Conservation (phyloP, 768 basidiomycete genomes). For the Porpolomopsis calyptriformis region DNA sequence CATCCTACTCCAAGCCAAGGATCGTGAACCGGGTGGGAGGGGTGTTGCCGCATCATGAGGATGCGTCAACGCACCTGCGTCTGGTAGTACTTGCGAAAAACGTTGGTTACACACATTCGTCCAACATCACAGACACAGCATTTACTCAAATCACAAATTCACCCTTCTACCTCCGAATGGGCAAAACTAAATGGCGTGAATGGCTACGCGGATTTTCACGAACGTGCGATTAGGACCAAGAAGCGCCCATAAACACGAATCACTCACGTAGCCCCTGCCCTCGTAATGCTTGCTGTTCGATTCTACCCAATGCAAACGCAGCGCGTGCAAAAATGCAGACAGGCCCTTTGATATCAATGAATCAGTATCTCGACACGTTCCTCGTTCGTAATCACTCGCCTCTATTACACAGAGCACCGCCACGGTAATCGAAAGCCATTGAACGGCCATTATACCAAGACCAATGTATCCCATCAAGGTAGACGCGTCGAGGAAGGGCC, state of each 20-base stretch:
- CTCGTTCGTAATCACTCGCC: conserved; percentile 35
- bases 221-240: conserved; percentile 14
- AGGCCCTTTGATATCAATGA: conserved; percentile 51
- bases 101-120: too few species aligned
- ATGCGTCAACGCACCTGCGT: too few species aligned
- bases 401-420: conserved; percentile 89
- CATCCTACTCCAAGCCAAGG: not conserved
- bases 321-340: conserved; percentile 91
- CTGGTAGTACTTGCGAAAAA: too few species aligned
- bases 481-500: conserved; percentile 44
- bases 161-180: conserved; percentile 28
- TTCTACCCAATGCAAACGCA: conserved; percentile 97
- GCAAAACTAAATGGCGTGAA: conserved; percentile 43
- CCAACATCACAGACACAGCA: too few species aligned
- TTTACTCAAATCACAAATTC: conserved; percentile 6
- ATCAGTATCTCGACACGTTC: conserved; percentile 7
- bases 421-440: conserved; percentile 80
- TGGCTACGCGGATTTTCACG: conserved; percentile 20
- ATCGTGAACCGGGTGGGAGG: too few species aligned
- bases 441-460: conserved; percentile 36
- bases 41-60: too few species aligned
- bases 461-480: conserved; percentile 50
- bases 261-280: conserved; percentile 71
- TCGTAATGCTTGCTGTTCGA: conserved; percentile 94
- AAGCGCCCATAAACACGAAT: conserved; percentile 10